Percentiles rank a stretch among this genome's conserved stretches.
phyloP scores from a whole-genome alignment of 768 basidiomycete genomes.

The Fistulinella prunicolor region DNA sequence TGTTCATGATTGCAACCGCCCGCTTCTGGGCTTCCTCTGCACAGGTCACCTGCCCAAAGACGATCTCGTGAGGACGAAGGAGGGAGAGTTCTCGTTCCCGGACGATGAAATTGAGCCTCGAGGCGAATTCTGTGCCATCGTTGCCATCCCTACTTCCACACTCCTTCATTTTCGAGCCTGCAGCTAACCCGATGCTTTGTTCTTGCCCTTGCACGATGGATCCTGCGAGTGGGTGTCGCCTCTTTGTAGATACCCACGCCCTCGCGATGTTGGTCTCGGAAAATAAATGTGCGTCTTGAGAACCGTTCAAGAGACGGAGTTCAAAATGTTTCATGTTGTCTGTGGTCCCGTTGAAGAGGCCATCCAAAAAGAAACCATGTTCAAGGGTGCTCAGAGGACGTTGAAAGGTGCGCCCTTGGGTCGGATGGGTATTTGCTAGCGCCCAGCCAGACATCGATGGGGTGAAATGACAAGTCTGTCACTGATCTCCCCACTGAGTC shows the following conservation, averaged over 20 bases:
- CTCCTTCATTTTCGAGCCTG: too few species aligned
- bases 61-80: conserved; percentile 40
- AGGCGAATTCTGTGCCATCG: too few species aligned
- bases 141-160: too few species aligned
- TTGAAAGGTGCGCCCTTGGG: conserved; percentile 19
- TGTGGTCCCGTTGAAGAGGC: conserved; percentile 42
- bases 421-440: too few species aligned
- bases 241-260: too few species aligned
- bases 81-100: conserved; percentile 33
- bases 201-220: conserved; percentile 24
- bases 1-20: conserved; percentile 31
- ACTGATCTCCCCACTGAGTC: too few species aligned
- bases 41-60: conserved; percentile 31
- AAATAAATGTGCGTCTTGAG: conserved; percentile 23
- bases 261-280: conserved; percentile 34
- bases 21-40: conserved; percentile 33
- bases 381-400: conserved; percentile 43
- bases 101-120: conserved; percentile 38
- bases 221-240: conserved; percentile 48
- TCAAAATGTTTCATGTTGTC: conserved; percentile 40
- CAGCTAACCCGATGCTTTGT: too few species aligned
- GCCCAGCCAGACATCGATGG: too few species aligned
- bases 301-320: conserved; percentile 26
- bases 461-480: too few species aligned
- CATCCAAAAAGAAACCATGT: conserved; percentile 36